A percentile compares a stretch with the other conserved stretches of the same genome.
phyloP scores from a whole-genome alignment of 306 rosid species.

The Leucaena leucocephala region DNA sequence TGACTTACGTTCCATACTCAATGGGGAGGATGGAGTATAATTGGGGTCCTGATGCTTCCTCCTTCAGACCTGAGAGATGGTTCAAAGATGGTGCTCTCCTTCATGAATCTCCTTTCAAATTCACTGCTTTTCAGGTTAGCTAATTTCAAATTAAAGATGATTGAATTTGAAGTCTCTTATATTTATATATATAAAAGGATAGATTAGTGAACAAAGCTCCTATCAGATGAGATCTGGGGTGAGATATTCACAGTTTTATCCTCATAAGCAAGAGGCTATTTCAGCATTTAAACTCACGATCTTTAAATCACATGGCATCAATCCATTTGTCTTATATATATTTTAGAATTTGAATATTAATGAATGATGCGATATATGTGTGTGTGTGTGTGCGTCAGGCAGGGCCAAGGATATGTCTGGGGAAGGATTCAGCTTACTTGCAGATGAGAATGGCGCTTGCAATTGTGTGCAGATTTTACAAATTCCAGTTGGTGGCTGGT shows the following conservation, averaged over 20 bases:
- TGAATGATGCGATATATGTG: neutral
- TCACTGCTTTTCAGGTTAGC: conserved; percentile 89
- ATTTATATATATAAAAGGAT: too few species aligned
- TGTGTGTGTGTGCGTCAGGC: conserved; percentile 45
- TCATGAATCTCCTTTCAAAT: conserved; percentile 84
- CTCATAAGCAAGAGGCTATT: too few species aligned
- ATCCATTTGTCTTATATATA: too few species aligned
- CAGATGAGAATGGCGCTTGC: conserved; percentile 94
- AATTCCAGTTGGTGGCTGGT: conserved; percentile 68
- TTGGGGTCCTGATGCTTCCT: conserved; percentile 87
- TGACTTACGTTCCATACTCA: conserved; percentile 93
- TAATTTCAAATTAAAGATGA: neutral
- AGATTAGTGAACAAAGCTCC: too few species aligned
- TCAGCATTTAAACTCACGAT: too few species aligned
- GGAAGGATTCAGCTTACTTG: conserved; percentile 92
- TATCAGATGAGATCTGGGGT: too few species aligned
- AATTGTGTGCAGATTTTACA: conserved; percentile 85
- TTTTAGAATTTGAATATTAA: neutral
- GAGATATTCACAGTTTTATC: too few species aligned
- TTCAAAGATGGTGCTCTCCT: conserved; percentile 67
- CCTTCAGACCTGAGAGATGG: conserved; percentile 88
- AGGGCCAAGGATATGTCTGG: conserved; percentile 91
- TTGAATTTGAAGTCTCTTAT: neutral
- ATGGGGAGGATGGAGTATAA: conserved; percentile 97
- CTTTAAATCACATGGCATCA: too few species aligned